Base-by-base conservation (phyloP, 2,329 filamentous ascomycete genomes). In the Pyrenophora teres region DNA sequence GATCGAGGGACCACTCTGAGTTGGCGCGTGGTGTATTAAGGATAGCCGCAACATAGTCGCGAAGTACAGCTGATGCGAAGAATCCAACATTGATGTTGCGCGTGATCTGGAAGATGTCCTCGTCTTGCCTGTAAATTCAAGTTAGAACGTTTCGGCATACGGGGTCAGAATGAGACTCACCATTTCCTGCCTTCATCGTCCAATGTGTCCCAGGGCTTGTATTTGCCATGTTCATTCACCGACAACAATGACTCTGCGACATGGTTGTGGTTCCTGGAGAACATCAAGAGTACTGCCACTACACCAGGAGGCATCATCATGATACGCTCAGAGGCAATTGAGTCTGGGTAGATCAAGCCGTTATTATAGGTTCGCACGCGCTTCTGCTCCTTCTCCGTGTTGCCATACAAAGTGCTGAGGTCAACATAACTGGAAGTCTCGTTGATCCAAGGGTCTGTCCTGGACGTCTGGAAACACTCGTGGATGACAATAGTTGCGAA, bases 141-240 rank as follows among this genome's bases (percentile, higher is more conserved):
- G 44, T 33, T 44, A 30, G 12, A 13, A 7, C 12, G 18, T n/a
- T 21, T 4, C 9, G 33, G 5, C 18, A 30, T 18, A 6, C 7
- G 1, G 8, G 12, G 23, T 16, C 13, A 2, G n/a, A 3, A 4
- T 13, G 4, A 9, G 13, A n/a, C 47, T 21, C 65, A 70, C 64
- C 72, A 72, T n/a, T 73, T 74, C 25, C 65, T 68, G 31, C 67
- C 60, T 13, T 70, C 67, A 25, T 70, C 57, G 35, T 60, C 70
- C 56, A 85, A 84, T 0, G 86, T 89, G 37, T 90, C 83, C 33
- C 84, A 84, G 46, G 90, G 88, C 51, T 84, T 85, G 2, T 81
- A 96, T 19, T 89, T 83, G 13, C 85, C 87, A 41, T 85, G 84
- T 64, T 97, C 92, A 62, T 96, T 96, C 72, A 96, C 92, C 16